phyloP scores from a whole-genome alignment of 2,329 filamentous ascomycete genomes.

The Phaeosphaeriaceae sp. region DNA sequence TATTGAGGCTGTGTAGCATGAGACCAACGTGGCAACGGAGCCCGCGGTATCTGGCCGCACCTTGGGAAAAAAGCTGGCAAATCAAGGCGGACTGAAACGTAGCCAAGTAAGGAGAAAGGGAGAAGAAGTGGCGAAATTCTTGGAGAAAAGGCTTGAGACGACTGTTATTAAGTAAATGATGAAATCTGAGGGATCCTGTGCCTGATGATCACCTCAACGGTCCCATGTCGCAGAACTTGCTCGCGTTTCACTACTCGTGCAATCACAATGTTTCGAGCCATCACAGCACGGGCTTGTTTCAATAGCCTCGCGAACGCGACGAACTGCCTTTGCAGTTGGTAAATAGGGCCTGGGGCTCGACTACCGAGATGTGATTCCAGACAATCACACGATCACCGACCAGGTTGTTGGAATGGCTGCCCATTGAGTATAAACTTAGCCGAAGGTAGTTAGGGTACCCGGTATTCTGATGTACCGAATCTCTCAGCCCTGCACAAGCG shows the following conservation, averaged over 20 bases:
- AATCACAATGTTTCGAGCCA: slow-evolving; percentile 1
- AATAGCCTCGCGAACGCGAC: slow-evolving; percentile 1
- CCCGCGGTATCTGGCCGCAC: slow-evolving; percentile 7
- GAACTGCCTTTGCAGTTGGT: slow-evolving; percentile 1
- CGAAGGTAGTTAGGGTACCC: not conserved
- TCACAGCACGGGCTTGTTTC: slow-evolving; percentile 4
- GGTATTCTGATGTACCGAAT: not conserved
- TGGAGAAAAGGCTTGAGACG: slow-evolving; percentile 20
- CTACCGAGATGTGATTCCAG: not conserved
- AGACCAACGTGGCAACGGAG: slow-evolving; percentile 17
- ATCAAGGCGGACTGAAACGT: slow-evolving; percentile 19
- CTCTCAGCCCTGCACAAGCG: not conserved
- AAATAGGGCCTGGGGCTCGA: not conserved
- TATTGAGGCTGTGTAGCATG: slow-evolving; percentile 27
- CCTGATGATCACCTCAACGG: slow-evolving; percentile 11
- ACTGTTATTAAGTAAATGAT: slow-evolving; percentile 8
- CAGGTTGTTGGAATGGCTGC: not conserved
- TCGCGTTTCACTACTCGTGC: slow-evolving; percentile 2
- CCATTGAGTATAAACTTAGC: too few species aligned
- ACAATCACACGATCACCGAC: not conserved
- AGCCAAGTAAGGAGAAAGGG: slow-evolving; percentile 6
- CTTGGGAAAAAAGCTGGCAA: slow-evolving; percentile 7
- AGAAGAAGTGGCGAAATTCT: slow-evolving; percentile 8
- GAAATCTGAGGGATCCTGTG: slow-evolving; percentile 4
- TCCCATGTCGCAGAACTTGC: slow-evolving; percentile 9